Evolutionary conservation across 352 stramenopile species (phyloP), one percentile per base, ranked within the genome.

Genomic region (Thraustotheca clavata): DNA sequence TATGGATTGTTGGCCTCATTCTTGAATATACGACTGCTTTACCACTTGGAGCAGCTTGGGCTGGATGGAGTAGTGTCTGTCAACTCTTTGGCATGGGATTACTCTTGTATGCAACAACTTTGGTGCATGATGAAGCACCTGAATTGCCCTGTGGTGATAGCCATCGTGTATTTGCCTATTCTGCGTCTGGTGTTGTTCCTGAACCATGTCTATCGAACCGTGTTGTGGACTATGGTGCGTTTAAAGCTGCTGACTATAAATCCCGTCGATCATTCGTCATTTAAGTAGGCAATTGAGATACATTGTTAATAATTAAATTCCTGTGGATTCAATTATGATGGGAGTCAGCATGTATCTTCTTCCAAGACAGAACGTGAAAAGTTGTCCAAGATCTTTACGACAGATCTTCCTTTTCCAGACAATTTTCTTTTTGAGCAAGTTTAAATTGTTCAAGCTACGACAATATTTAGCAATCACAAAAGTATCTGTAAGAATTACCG

Each of bases 351-450:
- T 11, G 43, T 43, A n/a, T 60, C 26, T 43, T 60, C 24, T 22
- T 43, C 31, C 11, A 60, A n/a, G 34, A 65, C 57, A 18, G 26
- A 18, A 1, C 35, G 12, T 0, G 72, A 68, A 20, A 91, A 70
- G 20, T 85, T 71, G 62, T 77, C 67, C 40, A 93, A 71, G 62
- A 90, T 77, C 40, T 72, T 66, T 36, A 74, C 71, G 34, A 91
- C 73, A 18, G 82, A 82, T 27, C 65, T 67, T 94, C 84, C 74
- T 94, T 89, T 32, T 66, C 67, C 46, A 77, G 69, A 22, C 74
- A 69, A 59, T 95, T 95, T 20, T 72, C 60, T 68, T 90, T 88
- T 59, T 95, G 86, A 27, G 77, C 77, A 16, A 73, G 54, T 62
- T 93, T 87, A 70, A 95, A 95, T 7, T 67, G 39, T 34, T 74